Base-by-base conservation (phyloP, 495 filamentous ascomycete species). In the Niebla homalea region DNA sequence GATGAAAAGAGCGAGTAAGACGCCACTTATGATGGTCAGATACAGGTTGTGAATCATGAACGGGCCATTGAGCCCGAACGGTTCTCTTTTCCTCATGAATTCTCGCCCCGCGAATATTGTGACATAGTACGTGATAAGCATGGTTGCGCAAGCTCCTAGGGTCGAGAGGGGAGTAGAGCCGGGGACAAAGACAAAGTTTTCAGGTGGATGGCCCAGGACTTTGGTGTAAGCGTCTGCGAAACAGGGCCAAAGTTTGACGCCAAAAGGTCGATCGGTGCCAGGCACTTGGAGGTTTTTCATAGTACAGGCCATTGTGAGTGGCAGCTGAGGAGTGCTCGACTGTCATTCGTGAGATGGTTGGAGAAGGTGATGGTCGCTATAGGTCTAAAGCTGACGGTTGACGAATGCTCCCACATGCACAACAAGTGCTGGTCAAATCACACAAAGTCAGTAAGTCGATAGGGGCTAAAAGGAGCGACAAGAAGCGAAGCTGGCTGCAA, bases 211-310 rank as follows among this genome's bases (percentile, higher is more conserved):
- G 49, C 89, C 90, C 48, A 73, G 75, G 42, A 86, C 76, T 35
- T 66, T 61, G 64, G 82, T 79, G 68, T 83, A 96, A 59, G 75
- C 80, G 69, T 85, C 79, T 70, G 81, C 82, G 77, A 97, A 98
- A 68, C 92, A 77, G 52, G 92, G 90, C 92, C 92, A 98, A 67
- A 97, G 67, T 39, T 84, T 70, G 52, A 96, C 72, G 62, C 89
- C 92, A 63, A 98, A 96, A 12, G 92, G 92, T 57, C 85, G 78
- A 64, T 96, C 89, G 57, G 96, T 72, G 35, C 85, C 86, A 23
- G 90, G 90, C 48, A 80, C 44, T 45, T 81, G 82, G 48, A 90
- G 56, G 52, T 79, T 62, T 57, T 84, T 76, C 53, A 84, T 68
- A 49, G 82, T 63, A 51, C 83, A 73, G 3, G 29, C 32, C 45